Evolutionary conservation across 2,329 filamentous ascomycete species (phyloP), one percentile per base, ranked within the genome.

Genomic region (Colletotrichum tanaceti): DNA sequence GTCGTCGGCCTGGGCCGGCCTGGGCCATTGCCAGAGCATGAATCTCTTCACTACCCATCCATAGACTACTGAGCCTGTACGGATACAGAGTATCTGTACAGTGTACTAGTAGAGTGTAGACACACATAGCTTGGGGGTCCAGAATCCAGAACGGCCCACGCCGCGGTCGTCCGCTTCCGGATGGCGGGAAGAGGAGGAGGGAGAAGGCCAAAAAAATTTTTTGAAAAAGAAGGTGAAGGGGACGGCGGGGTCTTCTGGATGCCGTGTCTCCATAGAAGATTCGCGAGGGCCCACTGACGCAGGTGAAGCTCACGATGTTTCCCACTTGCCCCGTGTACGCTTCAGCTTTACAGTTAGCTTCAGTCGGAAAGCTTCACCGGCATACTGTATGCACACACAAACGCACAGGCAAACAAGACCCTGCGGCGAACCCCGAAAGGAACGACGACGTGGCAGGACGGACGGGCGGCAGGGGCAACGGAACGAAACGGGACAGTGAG

Each of bases 401-500:
- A 41, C 38, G 14, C 24, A 14, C n/a, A 35, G 3, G 22, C 16
- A 32, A 47, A 28, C 24, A 16, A 43, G 22, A 46, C 55, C 55
- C 55, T 65, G 62, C 65, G 46, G 39, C 50, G 43, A 65, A 50
- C 54, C 65, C 61, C n/a, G 52, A 50, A 59, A 65, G 49, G 35
- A 41, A 65, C 43, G 43, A 50, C 62, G 55, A 68, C 66, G 66
- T 68, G 66, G 66, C 66, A 61, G 50, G 18, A 46, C 24, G 22
- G 28, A 22, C 49, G n/a, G n/a, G n/a, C n/a, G n/a, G n/a, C n/a
- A 38, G 41, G 49, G 57, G 20, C 49, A 49, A n/a, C 44, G 47
- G 49, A 55, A 57, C 47, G 49, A 54, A 52, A 44, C 35, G 38
- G 24, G 58, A 9, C n/a, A 24, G 50, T 28, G 28, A 38, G 20